These are phyloP conservation scores for Blastobotrys peoriensis DNA, from an alignment of 805 yeast genomes.

Conservation along the genomic window DNA sequence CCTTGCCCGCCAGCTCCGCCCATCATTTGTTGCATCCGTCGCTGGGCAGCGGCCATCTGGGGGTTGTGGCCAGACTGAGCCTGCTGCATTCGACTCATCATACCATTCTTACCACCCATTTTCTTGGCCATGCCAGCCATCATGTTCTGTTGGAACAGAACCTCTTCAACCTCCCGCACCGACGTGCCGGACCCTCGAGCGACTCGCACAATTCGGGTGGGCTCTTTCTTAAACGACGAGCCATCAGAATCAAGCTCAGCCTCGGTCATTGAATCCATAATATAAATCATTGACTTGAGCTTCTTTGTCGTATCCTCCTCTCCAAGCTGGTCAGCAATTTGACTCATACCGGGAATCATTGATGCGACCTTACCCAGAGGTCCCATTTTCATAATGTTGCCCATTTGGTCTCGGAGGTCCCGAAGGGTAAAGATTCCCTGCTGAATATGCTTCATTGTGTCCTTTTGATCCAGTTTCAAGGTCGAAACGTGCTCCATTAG, in stretches of 20 bases:
- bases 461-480: slow-evolving; percentile 80
- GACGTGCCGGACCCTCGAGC: slow-evolving; percentile 94
- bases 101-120: slow-evolving; percentile 48
- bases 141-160: slow-evolving; percentile 82
- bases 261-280: slow-evolving; percentile 94
- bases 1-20: slow-evolving; percentile 43
- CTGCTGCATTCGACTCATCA: slow-evolving; percentile 40
- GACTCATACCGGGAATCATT: slow-evolving; percentile 90
- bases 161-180: slow-evolving; percentile 88
- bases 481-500: slow-evolving; percentile 90
- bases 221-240: slow-evolving; percentile 66
- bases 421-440: slow-evolving; percentile 90
- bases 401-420: slow-evolving; percentile 92
- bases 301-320: slow-evolving; percentile 86
- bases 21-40: slow-evolving; percentile 42
- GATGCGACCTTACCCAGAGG: slow-evolving; percentile 89
- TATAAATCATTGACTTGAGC: slow-evolving; percentile 81
- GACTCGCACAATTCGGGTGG: slow-evolving; percentile 79
- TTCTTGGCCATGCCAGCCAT: slow-evolving; percentile 89
- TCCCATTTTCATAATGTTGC: slow-evolving; percentile 93
- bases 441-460: slow-evolving; percentile 78
- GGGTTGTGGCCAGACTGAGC: slow-evolving; percentile 31
- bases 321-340: slow-evolving; percentile 77
- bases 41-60: slow-evolving; percentile 41
- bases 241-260: slow-evolving; percentile 91